Conservation (phyloP, 805 yeast genomes). For the Starmerella stellata region DNA sequence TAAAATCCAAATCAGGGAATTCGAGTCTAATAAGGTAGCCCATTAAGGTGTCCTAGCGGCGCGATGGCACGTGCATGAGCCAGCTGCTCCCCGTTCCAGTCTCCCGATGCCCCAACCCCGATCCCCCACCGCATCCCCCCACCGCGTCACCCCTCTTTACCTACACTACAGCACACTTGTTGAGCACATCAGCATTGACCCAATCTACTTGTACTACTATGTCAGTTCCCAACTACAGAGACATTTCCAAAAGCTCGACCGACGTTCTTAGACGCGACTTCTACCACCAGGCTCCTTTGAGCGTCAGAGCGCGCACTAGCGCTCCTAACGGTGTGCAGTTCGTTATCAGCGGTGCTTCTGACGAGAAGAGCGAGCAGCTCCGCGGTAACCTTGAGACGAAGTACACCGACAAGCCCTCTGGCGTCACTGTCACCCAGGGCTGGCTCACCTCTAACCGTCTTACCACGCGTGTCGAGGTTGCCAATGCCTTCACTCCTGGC, state of each 20-base stretch:
- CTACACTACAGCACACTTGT: not conserved
- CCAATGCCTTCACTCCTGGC: conserved; percentile 85
- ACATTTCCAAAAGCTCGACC: conserved; percentile 81
- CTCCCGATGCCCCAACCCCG: not conserved
- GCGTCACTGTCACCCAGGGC: conserved; percentile 88
- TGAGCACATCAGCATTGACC: not conserved
- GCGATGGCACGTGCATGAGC: too few species aligned
- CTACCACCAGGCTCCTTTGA: conserved; percentile 76
- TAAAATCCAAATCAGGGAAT: too few species aligned
- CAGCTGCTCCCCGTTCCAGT: not conserved
- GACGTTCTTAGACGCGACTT: conserved; percentile 80
- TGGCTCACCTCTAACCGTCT: conserved; percentile 90
- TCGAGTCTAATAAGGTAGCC: too few species aligned
- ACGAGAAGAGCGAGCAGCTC: conserved; percentile 60
- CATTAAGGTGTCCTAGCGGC: too few species aligned
- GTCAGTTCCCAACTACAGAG: conserved; percentile 37
- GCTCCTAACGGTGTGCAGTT: conserved; percentile 95
- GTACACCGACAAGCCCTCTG: conserved; percentile 80
- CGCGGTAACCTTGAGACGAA: conserved; percentile 82
- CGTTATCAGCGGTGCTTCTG: conserved; percentile 79
- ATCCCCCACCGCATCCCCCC: not conserved
- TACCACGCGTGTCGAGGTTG: conserved; percentile 82
- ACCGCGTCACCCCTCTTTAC: not conserved
- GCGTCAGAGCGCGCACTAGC: conserved; percentile 73
- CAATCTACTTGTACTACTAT: conserved; percentile 2